Base-by-base conservation (phyloP, 257 asterid genomes). In the Hygrophila difformis region DNA sequence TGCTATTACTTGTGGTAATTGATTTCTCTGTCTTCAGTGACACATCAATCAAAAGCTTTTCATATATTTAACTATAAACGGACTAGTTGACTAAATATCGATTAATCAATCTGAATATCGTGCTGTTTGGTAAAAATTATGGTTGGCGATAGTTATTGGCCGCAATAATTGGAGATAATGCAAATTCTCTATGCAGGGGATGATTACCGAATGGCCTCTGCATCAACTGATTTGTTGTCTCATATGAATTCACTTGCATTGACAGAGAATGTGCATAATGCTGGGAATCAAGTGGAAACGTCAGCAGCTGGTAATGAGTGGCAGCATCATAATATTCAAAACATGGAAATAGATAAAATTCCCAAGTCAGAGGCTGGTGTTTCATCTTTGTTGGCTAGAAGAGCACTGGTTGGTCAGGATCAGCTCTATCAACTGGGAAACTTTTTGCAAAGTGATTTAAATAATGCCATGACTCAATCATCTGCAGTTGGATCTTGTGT, bases 231-330 rank as follows among this genome's bases (percentile, higher is more conserved):
- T 71, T 60, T 84, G 42, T 62, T 75, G 75, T 79, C 92, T 77
- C 82, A 84, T 56, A 56, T 77, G 78, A 71, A 47, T 82, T 82
- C 77, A 57, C 82, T 86, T 82, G 69, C 92, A 75, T 80, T 76
- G 66, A 65, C 96, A 91, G 98, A 82, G 68, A 86, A 51, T 49
- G 88, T 74, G 62, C 54, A 81, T 67, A 86, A 71, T 54, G 67
- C 43, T 39, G 73, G 77, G 59, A 74, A 78, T 65, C 78, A 60
- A 45, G 71, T 49, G 29, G 82, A 76, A 51, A 61, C 71, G 53
- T 63, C 75, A 40, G 64, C 80, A 45, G 75, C 66, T 22, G 63
- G 33, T 51, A 61, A 64, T 55, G 87, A 65, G 24, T 64, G 79
- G 82, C 70, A 59, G 56, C 71, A 65, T 24, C 71, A 63, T 34